Evolutionary conservation across 768 basidiomycete genomes (phyloP), one percentile per base, ranked within the genome.

Genomic region (Filobasidium floriforme): DNA sequence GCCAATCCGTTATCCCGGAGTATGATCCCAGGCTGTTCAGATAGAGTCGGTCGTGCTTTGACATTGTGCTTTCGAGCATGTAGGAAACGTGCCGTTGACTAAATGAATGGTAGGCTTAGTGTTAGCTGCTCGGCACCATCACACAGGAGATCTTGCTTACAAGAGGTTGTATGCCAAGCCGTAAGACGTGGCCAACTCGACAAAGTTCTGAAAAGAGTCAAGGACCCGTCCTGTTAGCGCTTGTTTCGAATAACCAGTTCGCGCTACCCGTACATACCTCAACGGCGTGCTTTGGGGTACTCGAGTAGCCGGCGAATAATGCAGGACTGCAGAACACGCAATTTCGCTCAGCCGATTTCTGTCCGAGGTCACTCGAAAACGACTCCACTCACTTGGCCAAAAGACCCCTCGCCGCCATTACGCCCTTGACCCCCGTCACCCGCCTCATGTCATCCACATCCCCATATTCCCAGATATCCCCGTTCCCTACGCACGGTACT

Each of bases 341-440:
- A 32, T n/a, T 24, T 3, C 46, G 32, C 24, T 28, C n/a, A 54
- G 26, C n/a, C 41, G n/a, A 29, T 40, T 41, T 19, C 1, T 14
- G 49, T n/a, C 6, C 19, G 44, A 61, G 28, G 5, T 9, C 18
- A 49, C 61, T 49, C 0, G 15, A 32, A 7, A 41, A 22, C 28
- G 11, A 18, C 40, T 26, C 1, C 14, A 69, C 77, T 71, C 63
- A 78, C 77, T 83, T 83, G 1, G 81, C 82, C 40, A 83, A 69
- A 63, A 83, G 62, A 0, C 82, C 82, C 15, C 82, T 70, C 0
- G 82, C 82, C 59, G 76, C 81, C 82, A 83, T 83, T 1, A 82
- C 81, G 1, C 81, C 82, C 28, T 74, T 67, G 0, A 80, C 81
- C 0, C 80, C 79, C 14, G 80, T 80, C 63, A 69, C 73, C 19